Evolutionary conservation across 768 basidiomycete genomes (phyloP), one percentile per base, ranked within the genome.

Genomic region (Tricholoma saponaceum): DNA sequence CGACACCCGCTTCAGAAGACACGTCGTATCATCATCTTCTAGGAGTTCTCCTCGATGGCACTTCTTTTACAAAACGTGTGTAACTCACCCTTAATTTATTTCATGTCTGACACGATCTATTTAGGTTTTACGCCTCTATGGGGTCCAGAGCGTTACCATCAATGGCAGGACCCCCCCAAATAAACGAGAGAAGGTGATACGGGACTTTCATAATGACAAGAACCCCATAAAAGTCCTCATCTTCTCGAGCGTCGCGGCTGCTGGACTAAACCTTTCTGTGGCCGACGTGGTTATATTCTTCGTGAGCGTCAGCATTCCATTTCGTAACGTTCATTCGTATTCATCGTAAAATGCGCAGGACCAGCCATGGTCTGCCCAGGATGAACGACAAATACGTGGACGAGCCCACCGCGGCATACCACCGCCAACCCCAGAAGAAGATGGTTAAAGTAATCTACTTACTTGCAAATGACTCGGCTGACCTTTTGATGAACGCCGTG

Each of bases 281-380:
- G 63, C 68, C 0, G 47, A 52, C n/a, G 28, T 54, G 9, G 58
- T 70, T 1, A 64, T 70, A 5, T 61, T 70, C 23, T 62, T 70
- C 14, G 67, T 70, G 35, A 61, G 66, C 50, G 5, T 47, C 16
- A 20, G n/a, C n/a, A n/a, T n/a, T n/a, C 22, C 46, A 56, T 9
- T n/a, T 37, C 41, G 28, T 28, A 28, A 28, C 28, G 28, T 28
- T 28, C 28, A 28, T 46, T n/a, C 10, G 25, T 12, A 35, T 18
- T 52, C 12, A 52, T 16, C 30, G 16, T 10, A 52, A 0, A n/a
- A 35, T 14, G 1, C 18, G 7, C 22, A 64, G 64, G 61, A 66
- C 20, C 61, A 64, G 28, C 56, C 57, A 8, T 66, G 64, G 63
- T 56, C 54, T 3, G 54, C 60, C 2, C 64, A 64, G 25, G 64